Evolutionary conservation across 495 filamentous ascomycete genomes (phyloP).

Genomic region (Cryomyces antarcticus): DNA sequence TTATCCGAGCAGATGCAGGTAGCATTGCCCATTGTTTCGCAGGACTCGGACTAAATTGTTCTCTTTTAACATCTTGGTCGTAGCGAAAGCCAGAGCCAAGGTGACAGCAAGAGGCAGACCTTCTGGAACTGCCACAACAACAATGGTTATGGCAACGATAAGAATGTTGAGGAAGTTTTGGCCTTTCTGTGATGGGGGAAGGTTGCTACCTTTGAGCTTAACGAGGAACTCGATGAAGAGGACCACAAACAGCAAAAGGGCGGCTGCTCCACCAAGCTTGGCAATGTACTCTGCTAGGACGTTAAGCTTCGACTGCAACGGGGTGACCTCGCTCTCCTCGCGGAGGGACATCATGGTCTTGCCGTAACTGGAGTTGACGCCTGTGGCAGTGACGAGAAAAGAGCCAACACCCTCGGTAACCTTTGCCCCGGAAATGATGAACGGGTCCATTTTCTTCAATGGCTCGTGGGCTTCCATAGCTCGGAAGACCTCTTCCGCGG

Average conservation of each 20-base stretch:
- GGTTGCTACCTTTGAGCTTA: constrained; percentile 32
- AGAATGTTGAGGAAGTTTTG: constrained; percentile 81
- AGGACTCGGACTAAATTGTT: constrained; percentile 84
- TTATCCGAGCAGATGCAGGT: constrained; percentile 95
- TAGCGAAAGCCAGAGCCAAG: constrained; percentile 82
- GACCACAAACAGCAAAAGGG: constrained; percentile 71
- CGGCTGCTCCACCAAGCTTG: constrained; percentile 72
- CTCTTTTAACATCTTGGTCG: constrained; percentile 84
- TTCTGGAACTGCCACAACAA: constrained; percentile 90
- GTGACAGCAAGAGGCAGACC: constrained; percentile 86
- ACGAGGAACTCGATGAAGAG: constrained; percentile 80
- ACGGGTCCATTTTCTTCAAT: constrained; percentile 74
- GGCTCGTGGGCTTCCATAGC: constrained; percentile 59
- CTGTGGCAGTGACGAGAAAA: constrained; percentile 71
- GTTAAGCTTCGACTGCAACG: constrained; percentile 85
- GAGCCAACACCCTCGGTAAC: constrained; percentile 81
- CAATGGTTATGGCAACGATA: constrained; percentile 84
- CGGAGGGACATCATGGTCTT: constrained; percentile 87
- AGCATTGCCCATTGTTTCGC: constrained; percentile 98
- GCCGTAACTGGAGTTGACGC: constrained; percentile 73
- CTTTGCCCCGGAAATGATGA: constrained; percentile 82
- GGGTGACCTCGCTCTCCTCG: constrained; percentile 78
- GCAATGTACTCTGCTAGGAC: constrained; percentile 82
- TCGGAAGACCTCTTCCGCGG: constrained; percentile 54
- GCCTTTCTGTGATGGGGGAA: constrained; percentile 50